A percentile compares a stretch with the other conserved stretches of the same genome.
Evolutionary conservation across 169 alveolate species (phyloP).

Genomic region (Ichthyophthirius multifiliis): DNA sequence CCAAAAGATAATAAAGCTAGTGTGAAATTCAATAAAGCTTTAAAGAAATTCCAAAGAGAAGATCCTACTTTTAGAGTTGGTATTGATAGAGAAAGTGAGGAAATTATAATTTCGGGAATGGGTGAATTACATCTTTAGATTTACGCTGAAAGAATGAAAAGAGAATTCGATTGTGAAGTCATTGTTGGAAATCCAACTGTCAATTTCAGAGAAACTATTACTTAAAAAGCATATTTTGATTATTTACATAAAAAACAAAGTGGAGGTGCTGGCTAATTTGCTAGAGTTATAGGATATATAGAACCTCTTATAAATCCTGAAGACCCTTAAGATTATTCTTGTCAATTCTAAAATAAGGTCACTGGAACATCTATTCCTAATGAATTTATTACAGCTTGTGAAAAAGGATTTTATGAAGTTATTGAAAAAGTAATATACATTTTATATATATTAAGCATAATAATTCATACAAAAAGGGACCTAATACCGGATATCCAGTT

Average conservation of each 20-base stretch:
- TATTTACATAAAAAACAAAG: constrained; percentile 94
- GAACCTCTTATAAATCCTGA: constrained; percentile 44
- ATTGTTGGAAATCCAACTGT: constrained; percentile 93
- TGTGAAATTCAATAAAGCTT: constrained; percentile 87
- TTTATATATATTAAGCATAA: background rate
- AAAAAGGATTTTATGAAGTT: constrained; percentile 93
- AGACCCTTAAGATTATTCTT: constrained; percentile 51
- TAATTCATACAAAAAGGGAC: constrained; percentile 70
- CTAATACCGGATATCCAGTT: constrained; percentile 92
- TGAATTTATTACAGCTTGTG: constrained; percentile 92
- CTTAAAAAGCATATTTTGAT: constrained; percentile 81
- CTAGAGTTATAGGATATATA: constrained; percentile 82
- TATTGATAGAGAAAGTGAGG: constrained; percentile 91
- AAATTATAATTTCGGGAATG: constrained; percentile 92
- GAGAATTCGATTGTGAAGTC: constrained; percentile 89
- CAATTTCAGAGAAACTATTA: constrained; percentile 91
- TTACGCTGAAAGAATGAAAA: constrained; percentile 92
- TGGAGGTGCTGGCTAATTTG: constrained; percentile 99
- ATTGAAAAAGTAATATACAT: constrained; percentile 46
- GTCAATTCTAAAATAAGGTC: constrained; percentile 63
- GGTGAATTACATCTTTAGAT: constrained; percentile 95
- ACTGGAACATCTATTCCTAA: constrained; percentile 92
- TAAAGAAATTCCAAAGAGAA: constrained; percentile 90
- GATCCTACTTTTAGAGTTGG: constrained; percentile 93
- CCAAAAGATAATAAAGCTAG: constrained; percentile 68